phyloP scores from a whole-genome alignment of 2,329 filamentous ascomycete genomes.

The Fusarium sp. region DNA sequence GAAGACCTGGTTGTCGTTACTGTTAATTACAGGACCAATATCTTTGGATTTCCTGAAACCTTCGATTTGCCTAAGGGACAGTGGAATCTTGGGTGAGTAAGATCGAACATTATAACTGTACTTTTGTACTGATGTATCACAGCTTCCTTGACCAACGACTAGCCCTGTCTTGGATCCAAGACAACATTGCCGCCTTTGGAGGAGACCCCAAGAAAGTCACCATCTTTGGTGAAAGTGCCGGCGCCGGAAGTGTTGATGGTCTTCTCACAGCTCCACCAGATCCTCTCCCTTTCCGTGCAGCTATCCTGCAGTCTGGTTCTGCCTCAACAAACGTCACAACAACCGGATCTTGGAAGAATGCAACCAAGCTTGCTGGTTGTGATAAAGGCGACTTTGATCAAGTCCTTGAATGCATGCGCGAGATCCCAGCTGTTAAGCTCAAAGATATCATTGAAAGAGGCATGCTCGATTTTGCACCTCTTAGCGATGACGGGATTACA shows the following conservation, averaged over 20 bases:
- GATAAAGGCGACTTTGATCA: not conserved
- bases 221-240: conserved; percentile 62
- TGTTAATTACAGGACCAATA: conserved; percentile 54
- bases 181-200: conserved; percentile 58
- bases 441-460: conserved; percentile 24
- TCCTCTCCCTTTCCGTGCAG: conserved; percentile 41
- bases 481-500: conserved; percentile 35
- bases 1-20: conserved; percentile 57
- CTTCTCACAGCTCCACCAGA: conserved; percentile 39
- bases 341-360: conserved; percentile 25
- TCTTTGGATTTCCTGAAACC: conserved; percentile 52
- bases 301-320: conserved; percentile 41
- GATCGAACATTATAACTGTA: accelerated
- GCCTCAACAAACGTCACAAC: not conserved
- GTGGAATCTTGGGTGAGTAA: conserved; percentile 37
- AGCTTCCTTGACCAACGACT: conserved; percentile 50
- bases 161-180: conserved; percentile 59
- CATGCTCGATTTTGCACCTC: conserved; percentile 31
- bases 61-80: conserved; percentile 27
- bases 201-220: conserved; percentile 57
- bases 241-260: conserved; percentile 62
- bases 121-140: accelerated
- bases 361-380: conserved; percentile 18
- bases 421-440: conserved; percentile 23
- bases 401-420: conserved; percentile 38